Percentiles rank a stretch among this genome's conserved stretches.
These are phyloP conservation scores for Zelonia costaricensis DNA, from an alignment of 208 protist species.

Conservation along the genomic window DNA sequence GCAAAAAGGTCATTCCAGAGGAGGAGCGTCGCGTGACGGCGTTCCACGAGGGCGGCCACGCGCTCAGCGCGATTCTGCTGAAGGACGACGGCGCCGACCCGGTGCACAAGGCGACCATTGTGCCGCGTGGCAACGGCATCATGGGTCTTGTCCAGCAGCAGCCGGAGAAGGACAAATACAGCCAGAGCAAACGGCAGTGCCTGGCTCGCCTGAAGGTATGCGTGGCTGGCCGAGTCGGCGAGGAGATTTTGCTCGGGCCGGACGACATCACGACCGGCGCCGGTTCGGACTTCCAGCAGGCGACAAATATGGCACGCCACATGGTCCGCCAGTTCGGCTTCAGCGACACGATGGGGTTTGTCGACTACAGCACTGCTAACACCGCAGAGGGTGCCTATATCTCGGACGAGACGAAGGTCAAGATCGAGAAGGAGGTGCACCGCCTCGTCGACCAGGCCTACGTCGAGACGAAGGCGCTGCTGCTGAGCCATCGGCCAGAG, in stretches of 20 bases:
- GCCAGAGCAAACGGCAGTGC: slow-evolving; percentile 83
- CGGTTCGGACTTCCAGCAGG: slow-evolving; percentile 89
- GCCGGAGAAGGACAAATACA: slow-evolving; percentile 88
- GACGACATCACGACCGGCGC: slow-evolving; percentile 95
- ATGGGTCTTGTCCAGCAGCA: slow-evolving; percentile 92
- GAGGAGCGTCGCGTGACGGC: slow-evolving; percentile 88
- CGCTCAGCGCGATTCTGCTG: slow-evolving; percentile 82
- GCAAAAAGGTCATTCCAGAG: slow-evolving; percentile 82
- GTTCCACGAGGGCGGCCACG: slow-evolving; percentile 90
- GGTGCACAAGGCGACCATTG: slow-evolving; percentile 93
- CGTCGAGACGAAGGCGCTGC: slow-evolving; percentile 65
- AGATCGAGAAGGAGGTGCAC: slow-evolving; percentile 85
- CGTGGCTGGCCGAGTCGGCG: slow-evolving; percentile 93
- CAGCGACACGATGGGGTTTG: slow-evolving; percentile 80
- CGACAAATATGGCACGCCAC: slow-evolving; percentile 85
- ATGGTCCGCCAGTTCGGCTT: slow-evolving; percentile 94
- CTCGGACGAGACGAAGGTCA: slow-evolving; percentile 88
- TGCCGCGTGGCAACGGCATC: slow-evolving; percentile 89
- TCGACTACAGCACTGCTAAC: slow-evolving; percentile 82
- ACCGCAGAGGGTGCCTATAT: slow-evolving; percentile 88
- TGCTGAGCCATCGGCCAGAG: slow-evolving; percentile 60
- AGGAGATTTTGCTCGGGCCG: slow-evolving; percentile 96
- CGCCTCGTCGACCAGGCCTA: slow-evolving; percentile 76
- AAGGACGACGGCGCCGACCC: slow-evolving; percentile 78
- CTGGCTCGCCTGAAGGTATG: slow-evolving; percentile 85